Evolutionary conservation across 345 rosid species (phyloP).

Genomic region (Cardamine chenopodiifolia): DNA sequence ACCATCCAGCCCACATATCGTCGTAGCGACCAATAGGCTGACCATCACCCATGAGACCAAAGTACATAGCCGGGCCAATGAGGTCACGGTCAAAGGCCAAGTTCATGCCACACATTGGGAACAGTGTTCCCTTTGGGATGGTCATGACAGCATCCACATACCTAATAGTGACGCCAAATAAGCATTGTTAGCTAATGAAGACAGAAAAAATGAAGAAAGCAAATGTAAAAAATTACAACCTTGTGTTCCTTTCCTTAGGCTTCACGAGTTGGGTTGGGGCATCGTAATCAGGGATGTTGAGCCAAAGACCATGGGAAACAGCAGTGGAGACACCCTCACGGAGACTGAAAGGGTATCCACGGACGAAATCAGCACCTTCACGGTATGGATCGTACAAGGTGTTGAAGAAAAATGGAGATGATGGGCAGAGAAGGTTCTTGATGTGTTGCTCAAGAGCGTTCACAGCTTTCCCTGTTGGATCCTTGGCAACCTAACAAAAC

Average conservation of each 20-base stretch:
- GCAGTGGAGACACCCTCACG: slow-evolving; percentile 90
- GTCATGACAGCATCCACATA: slow-evolving; percentile 89
- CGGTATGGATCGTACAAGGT: slow-evolving; percentile 87
- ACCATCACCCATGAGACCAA: slow-evolving; percentile 54
- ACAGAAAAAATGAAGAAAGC: not conserved
- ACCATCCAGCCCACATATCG: slow-evolving; percentile 48
- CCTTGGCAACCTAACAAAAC: slow-evolving; percentile 67
- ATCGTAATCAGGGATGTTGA: slow-evolving; percentile 93
- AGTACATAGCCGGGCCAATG: slow-evolving; percentile 52
- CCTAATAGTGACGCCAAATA: slow-evolving; percentile 49
- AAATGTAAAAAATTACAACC: too few relatives aligned
- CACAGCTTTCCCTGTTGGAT: slow-evolving; percentile 81
- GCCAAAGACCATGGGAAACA: slow-evolving; percentile 93
- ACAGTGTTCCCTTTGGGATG: slow-evolving; percentile 94
- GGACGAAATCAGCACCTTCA: slow-evolving; percentile 85
- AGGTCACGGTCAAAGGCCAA: slow-evolving; percentile 84
- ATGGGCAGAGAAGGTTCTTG: slow-evolving; percentile 72
- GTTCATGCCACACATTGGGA: slow-evolving; percentile 99
- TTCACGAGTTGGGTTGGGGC: slow-evolving; percentile 95
- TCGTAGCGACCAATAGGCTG: slow-evolving; percentile 53
- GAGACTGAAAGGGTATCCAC: slow-evolving; percentile 93
- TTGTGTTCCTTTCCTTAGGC: slow-evolving; percentile 85
- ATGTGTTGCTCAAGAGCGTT: slow-evolving; percentile 94
- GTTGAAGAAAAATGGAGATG: slow-evolving; percentile 88
- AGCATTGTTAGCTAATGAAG: slow-evolving; percentile 10